These are phyloP conservation scores for Saitozyma sp. DNA, from an alignment of 768 basidiomycete species.

Conservation along the genomic window DNA sequence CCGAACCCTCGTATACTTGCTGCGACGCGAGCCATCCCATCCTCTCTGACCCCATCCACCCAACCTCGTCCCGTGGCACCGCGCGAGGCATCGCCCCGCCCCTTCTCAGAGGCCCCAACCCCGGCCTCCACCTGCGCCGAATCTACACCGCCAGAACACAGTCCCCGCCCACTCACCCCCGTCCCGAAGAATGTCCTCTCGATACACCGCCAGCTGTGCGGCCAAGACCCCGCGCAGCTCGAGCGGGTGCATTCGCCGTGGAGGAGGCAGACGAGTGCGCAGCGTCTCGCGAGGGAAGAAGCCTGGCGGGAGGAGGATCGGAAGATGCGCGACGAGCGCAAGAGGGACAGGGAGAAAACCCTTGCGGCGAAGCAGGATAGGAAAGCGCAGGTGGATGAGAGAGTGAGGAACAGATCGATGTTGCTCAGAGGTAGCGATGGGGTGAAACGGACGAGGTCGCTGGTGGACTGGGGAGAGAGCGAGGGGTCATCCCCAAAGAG, in stretches of 20 bases:
- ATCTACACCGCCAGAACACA: slow-evolving; percentile 2
- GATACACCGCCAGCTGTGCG: slow-evolving; percentile 1
- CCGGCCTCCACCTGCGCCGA: neutral
- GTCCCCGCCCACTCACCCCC: slow-evolving; percentile 3
- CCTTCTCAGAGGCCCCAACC: neutral
- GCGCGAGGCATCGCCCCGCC: neutral
- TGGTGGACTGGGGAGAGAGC: too few relatives aligned
- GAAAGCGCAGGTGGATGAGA: neutral
- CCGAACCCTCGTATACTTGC: neutral
- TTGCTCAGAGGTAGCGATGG: too few relatives aligned
- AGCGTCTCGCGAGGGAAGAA: neutral
- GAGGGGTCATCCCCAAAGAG: too few relatives aligned
- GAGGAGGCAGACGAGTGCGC: slow-evolving; percentile 1
- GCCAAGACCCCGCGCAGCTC: neutral
- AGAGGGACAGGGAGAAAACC: neutral
- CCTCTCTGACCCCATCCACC: neutral
- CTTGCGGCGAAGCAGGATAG: neutral
- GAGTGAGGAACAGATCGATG: neutral
- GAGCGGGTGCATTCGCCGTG: neutral
- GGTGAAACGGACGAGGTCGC: too few relatives aligned
- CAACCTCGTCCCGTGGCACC: neutral
- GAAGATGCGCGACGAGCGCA: neutral
- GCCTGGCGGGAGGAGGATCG: neutral
- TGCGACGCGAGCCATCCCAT: neutral
- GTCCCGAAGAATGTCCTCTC: neutral